phyloP scores from a whole-genome alignment of 108 stramenopile species.

The Mediolabrus comicus region DNA sequence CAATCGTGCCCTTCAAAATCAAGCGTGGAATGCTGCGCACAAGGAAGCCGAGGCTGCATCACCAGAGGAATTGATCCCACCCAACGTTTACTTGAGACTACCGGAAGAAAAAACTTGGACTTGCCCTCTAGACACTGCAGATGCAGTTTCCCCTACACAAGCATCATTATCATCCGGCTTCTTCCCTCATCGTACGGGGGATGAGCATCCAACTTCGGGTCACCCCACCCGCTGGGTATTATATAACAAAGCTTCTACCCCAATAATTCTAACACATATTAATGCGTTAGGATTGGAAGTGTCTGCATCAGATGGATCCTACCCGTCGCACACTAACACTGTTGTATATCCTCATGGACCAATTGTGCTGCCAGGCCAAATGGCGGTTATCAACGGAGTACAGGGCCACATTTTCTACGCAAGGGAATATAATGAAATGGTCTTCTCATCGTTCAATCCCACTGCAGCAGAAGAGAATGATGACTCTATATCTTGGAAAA shows the following conservation, averaged over 20 bases:
- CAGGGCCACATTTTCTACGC: slow-evolving; percentile 14
- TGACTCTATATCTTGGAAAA: not conserved
- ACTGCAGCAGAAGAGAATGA: no score
- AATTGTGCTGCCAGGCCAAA: slow-evolving; percentile 13
- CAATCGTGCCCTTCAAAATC: slow-evolving; percentile 2
- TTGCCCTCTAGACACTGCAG: slow-evolving; percentile 12
- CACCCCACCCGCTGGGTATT: slow-evolving; percentile 10
- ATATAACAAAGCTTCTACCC: slow-evolving; percentile 10
- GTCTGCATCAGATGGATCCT: not conserved
- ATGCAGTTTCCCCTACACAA: not conserved
- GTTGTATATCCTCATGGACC: slow-evolving; percentile 27
- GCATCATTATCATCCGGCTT: no score
- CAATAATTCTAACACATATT: not conserved
- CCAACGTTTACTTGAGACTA: slow-evolving; percentile 1
- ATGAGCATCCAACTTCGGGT: not conserved
- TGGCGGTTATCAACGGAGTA: slow-evolving; percentile 22
- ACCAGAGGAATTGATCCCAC: not conserved
- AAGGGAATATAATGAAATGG: slow-evolving; percentile 19
- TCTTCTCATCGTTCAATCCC: not conserved
- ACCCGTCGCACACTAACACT: not conserved
- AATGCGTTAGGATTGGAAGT: slow-evolving; percentile 5
- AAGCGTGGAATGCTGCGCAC: not conserved
- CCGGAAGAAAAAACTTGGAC: slow-evolving; percentile 29
- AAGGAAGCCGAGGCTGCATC: no score
- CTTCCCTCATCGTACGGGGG: not conserved